Evolutionary conservation across 2,329 filamentous ascomycete species (phyloP), one percentile per base, ranked within the genome.

Genomic region (Clathrospora elynae): DNA sequence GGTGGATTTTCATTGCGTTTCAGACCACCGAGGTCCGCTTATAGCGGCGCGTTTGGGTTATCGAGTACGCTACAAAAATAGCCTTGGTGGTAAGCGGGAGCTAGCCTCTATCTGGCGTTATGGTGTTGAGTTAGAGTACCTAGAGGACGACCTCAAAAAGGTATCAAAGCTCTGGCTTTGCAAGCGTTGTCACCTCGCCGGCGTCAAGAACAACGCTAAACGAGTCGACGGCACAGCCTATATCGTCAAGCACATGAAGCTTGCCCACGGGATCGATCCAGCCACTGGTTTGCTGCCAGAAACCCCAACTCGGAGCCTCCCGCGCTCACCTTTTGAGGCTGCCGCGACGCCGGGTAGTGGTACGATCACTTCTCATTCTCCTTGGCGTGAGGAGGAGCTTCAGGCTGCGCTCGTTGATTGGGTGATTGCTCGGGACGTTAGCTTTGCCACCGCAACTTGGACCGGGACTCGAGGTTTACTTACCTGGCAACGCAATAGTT

Each of bases 141-240:
- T n/a, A 4, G 18, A 34, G 31, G 18, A 28, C 6, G n/a, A 12
- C n/a, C n/a, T 5, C 19, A 3, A 6, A n/a, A 8, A 9, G 10
- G 19, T 18, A n/a, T n/a, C n/a, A 12, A 35, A 35, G 20, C 33
- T 35, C 8, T 35, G 33, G 33, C 33, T 35, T 11, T 35, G 33
- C 13, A 16, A 18, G 11, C 19, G 4, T 10, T 35, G 33, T 20
- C 33, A 35, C 12, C 33, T 24, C 14, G 11, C n/a, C 12, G 3
- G 33, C 9, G 13, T 5, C 5, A 6, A 3, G 7, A 25, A 25
- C n/a, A 12, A 35, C 20, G 33, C 33, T 8, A 24, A 25, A 25
- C 7, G 4, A 4, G 20, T 35, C 3, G 14, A n/a, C 14, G 20
- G 33, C 9, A 35, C 20, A 3, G 6, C 5, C 33, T n/a, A 35